Conservation (phyloP, 768 basidiomycete species). For the Boletellus sp. region DNA sequence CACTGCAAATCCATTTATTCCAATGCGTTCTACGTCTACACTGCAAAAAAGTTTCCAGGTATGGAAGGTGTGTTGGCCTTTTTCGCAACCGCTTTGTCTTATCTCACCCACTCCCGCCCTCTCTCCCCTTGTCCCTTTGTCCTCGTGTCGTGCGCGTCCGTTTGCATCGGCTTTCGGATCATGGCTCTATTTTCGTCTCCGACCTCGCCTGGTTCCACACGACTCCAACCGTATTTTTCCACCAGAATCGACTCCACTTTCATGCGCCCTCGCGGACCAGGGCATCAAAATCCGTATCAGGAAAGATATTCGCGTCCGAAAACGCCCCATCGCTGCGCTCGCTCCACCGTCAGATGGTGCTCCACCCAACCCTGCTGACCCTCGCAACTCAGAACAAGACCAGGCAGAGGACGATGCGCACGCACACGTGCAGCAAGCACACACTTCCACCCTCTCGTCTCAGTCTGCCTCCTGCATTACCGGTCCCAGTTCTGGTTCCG, state of each 20-base stretch:
- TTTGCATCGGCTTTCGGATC: constrained; percentile 17
- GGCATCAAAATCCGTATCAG: constrained; percentile 94
- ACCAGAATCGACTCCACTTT: constrained; percentile 82
- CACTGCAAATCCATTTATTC: constrained; percentile 91
- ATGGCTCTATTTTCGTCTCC: constrained; percentile 14
- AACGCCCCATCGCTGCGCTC: constrained; percentile 50
- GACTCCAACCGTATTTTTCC: not conserved
- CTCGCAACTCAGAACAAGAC: constrained; percentile 28
- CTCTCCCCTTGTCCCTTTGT: not conserved
- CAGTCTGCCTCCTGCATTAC: constrained; percentile 11
- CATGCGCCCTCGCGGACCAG: constrained; percentile 89
- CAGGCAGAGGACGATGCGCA: constrained; percentile 22
- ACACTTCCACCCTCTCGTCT: constrained; percentile 1
- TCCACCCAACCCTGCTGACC: constrained; percentile 5
- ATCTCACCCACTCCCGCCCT: constrained; percentile 13
- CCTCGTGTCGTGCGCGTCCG: constrained; percentile 11
- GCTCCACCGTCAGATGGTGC: constrained; percentile 17
- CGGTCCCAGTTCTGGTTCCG: not conserved
- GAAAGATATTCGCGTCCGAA: constrained; percentile 84
- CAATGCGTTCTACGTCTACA: constrained; percentile 89
- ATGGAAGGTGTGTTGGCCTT: constrained; percentile 71
- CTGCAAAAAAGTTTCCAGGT: constrained; percentile 94
- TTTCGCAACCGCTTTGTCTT: constrained; percentile 10
- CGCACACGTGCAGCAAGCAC: constrained; percentile 8
- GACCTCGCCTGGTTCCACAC: constrained; percentile 1